Percentiles rank a stretch among this genome's conserved stretches.
Conservation (phyloP, 192 early-diverging fungal species). For the Backusella parvicylindrica region DNA sequence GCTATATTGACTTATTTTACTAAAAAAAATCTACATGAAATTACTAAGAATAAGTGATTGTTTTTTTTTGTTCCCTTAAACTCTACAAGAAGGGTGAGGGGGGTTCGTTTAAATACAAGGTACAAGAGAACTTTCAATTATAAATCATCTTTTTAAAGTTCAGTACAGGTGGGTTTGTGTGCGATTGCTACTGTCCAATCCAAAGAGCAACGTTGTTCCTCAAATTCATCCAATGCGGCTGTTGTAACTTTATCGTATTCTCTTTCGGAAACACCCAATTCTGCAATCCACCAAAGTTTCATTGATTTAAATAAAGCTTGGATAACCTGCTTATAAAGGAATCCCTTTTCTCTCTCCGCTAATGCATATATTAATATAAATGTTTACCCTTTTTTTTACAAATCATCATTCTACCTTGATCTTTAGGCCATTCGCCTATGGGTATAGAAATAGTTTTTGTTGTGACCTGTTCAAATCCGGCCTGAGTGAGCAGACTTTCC, state of each 20-base stretch:
- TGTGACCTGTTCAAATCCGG: conserved; percentile 20
- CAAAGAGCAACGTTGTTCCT: conserved; percentile 16
- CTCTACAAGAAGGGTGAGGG: neutral
- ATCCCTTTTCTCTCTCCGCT: conserved; percentile 30
- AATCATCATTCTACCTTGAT: conserved; percentile 16
- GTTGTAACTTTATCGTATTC: conserved; percentile 23
- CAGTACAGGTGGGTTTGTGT: conserved; percentile 10
- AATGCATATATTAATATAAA: neutral
- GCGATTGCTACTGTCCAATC: conserved; percentile 24
- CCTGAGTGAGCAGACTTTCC: neutral
- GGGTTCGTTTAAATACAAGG: neutral
- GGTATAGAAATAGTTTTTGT: conserved; percentile 19
- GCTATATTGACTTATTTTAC: too few species aligned
- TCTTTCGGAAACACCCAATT: conserved; percentile 17
- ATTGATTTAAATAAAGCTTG: conserved; percentile 29
- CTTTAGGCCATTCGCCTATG: conserved; percentile 34
- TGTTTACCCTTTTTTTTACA: neutral
- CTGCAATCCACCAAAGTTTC: conserved; percentile 27
- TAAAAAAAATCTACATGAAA: neutral
- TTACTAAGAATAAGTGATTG: neutral
- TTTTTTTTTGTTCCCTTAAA: neutral
- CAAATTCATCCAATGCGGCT: conserved; percentile 34
- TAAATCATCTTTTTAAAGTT: neutral
- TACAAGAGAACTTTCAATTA: neutral
- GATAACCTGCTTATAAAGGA: conserved; percentile 29